Conservation (phyloP, 768 basidiomycete species). For the Mycena galericulata region DNA sequence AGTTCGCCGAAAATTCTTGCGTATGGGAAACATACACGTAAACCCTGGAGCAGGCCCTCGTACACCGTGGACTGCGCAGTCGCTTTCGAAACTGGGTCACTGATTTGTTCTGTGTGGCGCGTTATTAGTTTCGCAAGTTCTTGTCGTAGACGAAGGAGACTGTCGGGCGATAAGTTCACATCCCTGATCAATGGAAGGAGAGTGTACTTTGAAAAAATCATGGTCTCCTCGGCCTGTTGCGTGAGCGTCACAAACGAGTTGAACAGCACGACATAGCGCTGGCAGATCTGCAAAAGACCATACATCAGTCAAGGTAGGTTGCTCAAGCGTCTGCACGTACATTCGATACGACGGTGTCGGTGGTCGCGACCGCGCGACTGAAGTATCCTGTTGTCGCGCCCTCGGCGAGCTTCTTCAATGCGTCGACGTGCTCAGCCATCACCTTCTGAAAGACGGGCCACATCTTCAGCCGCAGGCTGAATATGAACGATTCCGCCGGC, state of each 20-base stretch:
- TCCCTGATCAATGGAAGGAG: background rate
- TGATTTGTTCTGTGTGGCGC: constrained; percentile 76
- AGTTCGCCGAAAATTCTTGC: background rate
- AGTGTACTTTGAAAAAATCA: constrained; percentile 92
- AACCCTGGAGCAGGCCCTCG: constrained; percentile 78
- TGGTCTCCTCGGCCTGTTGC: constrained; percentile 89
- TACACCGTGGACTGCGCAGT: constrained; percentile 81
- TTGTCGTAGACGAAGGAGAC: constrained; percentile 85
- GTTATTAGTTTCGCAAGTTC: constrained; percentile 84
- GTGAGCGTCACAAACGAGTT: constrained; percentile 85
- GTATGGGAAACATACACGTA: constrained; percentile 68
- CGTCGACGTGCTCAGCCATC: constrained; percentile 87
- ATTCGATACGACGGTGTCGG: constrained; percentile 73
- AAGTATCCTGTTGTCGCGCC: constrained; percentile 73
- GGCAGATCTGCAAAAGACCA: constrained; percentile 68
- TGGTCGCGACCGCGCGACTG: constrained; percentile 69
- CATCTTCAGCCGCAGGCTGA: constrained; percentile 84
- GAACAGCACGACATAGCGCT: constrained; percentile 85
- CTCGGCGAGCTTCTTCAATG: constrained; percentile 86
- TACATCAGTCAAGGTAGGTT: constrained; percentile 10
- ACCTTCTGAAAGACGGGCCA: constrained; percentile 95
- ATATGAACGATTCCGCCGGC: constrained; percentile 86
- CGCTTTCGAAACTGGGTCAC: constrained; percentile 69
- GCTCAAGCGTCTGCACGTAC: constrained; percentile 52
- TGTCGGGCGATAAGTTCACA: constrained; percentile 44